Conservation (phyloP, 1,139 yeast genomes). For the Diutina scorzettiae region DNA sequence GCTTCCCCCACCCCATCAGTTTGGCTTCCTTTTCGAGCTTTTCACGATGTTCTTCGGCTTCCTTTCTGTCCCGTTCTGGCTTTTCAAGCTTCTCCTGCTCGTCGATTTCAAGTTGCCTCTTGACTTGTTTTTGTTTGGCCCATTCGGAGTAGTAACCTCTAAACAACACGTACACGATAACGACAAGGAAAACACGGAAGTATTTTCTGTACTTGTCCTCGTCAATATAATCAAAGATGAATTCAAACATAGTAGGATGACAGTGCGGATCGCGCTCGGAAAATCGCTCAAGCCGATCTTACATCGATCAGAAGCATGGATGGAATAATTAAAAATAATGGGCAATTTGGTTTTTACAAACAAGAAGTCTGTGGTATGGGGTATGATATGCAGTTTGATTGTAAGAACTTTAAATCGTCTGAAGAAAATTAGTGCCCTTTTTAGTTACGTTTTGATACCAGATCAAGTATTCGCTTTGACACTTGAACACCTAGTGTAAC, state of each 20-base stretch:
- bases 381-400: too few species aligned
- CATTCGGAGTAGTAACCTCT: constrained; percentile 27
- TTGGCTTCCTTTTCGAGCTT: constrained; percentile 27
- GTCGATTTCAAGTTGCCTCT: constrained; percentile 11
- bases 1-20: constrained; percentile 70
- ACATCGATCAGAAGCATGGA: too few species aligned
- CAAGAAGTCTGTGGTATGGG: too few species aligned
- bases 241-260: constrained; percentile 20
- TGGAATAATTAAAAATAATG: too few species aligned
- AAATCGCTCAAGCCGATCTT: too few species aligned
- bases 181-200: constrained; percentile 24
- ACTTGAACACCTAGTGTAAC: too few species aligned
- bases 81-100: constrained; percentile 17
- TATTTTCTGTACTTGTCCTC: constrained; percentile 24
- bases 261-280: too few species aligned
- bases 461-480: too few species aligned
- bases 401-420: too few species aligned
- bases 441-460: too few species aligned
- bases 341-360: too few species aligned
- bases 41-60: not conserved
- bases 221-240: constrained; percentile 25
- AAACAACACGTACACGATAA: constrained; percentile 25
- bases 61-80: constrained; percentile 4
- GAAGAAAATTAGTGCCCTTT: too few species aligned
- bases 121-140: constrained; percentile 14